These are phyloP conservation scores for Leccinum subrobustum DNA, from an alignment of 1,284 basidiomycete species.

Conservation along the genomic window DNA sequence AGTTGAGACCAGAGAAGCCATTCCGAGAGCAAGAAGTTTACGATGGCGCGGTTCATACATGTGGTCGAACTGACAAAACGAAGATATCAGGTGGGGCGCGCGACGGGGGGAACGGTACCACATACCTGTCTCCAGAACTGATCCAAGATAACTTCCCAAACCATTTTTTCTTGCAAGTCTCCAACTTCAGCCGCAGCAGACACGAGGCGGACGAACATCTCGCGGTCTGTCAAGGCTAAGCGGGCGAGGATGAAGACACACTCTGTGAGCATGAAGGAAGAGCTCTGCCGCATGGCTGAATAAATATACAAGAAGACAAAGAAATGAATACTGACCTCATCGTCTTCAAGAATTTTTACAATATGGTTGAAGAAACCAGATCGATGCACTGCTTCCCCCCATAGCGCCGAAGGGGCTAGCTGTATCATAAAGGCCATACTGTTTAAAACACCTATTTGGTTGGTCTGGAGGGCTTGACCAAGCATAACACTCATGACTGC, in stretches of 20 bases:
- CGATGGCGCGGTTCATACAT: constrained; percentile 77
- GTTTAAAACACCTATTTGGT: constrained; percentile 57
- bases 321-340: constrained; percentile 48
- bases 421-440: constrained; percentile 60
- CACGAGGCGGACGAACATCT: constrained; percentile 67
- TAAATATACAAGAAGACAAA: constrained; percentile 5
- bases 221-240: constrained; percentile 59
- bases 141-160: constrained; percentile 68
- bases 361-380: constrained; percentile 68
- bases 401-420: constrained; percentile 55
- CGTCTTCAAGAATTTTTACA: constrained; percentile 56
- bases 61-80: constrained; percentile 67
- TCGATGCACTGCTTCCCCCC: constrained; percentile 68
- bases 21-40: constrained; percentile 73
- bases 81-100: neutral
- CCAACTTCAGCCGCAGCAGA: constrained; percentile 51
- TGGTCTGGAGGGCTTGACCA: constrained; percentile 47
- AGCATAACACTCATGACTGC: constrained; percentile 51
- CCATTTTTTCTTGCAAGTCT: constrained; percentile 47
- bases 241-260: constrained; percentile 69
- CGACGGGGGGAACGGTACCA: constrained; percentile 2
- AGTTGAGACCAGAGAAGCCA: constrained; percentile 69
- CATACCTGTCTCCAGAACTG: constrained; percentile 78
- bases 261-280: constrained; percentile 58
- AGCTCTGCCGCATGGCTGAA: constrained; percentile 39